Percentiles rank a stretch among this genome's conserved stretches.
These are phyloP conservation scores for Pythium pyrilobum DNA, from an alignment of 352 stramenopile genomes.

Conservation along the genomic window DNA sequence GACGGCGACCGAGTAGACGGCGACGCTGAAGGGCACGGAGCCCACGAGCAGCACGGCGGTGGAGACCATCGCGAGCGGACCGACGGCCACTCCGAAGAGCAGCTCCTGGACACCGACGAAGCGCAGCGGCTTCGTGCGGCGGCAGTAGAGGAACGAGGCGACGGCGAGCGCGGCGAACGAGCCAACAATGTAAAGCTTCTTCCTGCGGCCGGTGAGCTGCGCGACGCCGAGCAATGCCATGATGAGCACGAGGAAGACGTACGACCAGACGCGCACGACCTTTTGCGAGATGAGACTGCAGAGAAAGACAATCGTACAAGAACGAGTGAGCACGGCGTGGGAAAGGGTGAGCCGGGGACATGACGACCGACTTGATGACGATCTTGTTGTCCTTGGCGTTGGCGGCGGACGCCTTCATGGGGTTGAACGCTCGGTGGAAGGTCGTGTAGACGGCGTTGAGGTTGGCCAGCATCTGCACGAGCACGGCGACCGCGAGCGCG, in stretches of 20 bases:
- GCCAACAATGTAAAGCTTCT: slow-evolving; percentile 27
- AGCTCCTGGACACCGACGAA: slow-evolving; percentile 51
- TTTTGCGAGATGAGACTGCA: slow-evolving; percentile 63
- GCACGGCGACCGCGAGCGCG: slow-evolving; percentile 35
- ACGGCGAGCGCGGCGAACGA: slow-evolving; percentile 27
- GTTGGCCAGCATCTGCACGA: slow-evolving; percentile 68
- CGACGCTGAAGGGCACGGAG: slow-evolving; percentile 31
- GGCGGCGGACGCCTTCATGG: slow-evolving; percentile 24
- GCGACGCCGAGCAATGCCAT: slow-evolving; percentile 28
- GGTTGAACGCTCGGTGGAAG: slow-evolving; percentile 55
- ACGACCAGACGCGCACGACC: slow-evolving; percentile 68
- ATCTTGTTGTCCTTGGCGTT: slow-evolving; percentile 37
- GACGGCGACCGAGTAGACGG: slow-evolving; percentile 52
- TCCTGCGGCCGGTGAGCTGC: slow-evolving; percentile 33
- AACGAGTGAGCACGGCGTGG: slow-evolving; percentile 1
- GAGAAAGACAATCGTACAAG: background rate
- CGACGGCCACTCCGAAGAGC: slow-evolving; percentile 35
- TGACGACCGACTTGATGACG: slow-evolving; percentile 69
- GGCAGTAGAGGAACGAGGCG: slow-evolving; percentile 56
- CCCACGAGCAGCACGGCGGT: slow-evolving; percentile 49
- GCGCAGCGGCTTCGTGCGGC: slow-evolving; percentile 22
- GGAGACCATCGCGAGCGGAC: slow-evolving; percentile 50
- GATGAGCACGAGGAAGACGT: slow-evolving; percentile 43
- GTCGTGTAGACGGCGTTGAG: slow-evolving; percentile 69
- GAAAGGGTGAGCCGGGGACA: slow-evolving; percentile 11